These are phyloP conservation scores for Lathyrus sativus DNA, from an alignment of 306 rosid genomes.

Conservation along the genomic window DNA sequence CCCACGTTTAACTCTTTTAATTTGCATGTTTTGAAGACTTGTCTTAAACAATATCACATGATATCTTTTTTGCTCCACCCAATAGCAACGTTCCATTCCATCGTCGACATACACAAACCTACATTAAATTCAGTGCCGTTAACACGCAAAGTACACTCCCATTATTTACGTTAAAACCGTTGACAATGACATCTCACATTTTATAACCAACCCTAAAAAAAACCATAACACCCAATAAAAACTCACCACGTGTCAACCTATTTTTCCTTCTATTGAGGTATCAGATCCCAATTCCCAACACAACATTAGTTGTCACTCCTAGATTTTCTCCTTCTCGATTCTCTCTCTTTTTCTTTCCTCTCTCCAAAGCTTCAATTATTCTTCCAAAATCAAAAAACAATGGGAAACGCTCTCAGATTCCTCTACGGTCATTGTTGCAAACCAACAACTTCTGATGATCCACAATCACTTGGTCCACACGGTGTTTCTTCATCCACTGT, in stretches of 20 bases:
- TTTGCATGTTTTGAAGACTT: too few relatives aligned
- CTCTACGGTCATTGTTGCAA: constrained; percentile 53
- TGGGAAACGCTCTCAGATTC: constrained; percentile 70
- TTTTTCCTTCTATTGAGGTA: background rate
- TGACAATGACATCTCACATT: constrained; percentile 14
- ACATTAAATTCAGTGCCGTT: background rate
- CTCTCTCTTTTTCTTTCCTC: background rate
- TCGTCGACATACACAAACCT: background rate
- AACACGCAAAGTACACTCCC: constrained; percentile 8
- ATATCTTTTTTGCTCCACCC: background rate
- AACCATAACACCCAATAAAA: background rate
- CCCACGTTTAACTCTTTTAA: too few relatives aligned
- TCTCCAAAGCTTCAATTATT: constrained; percentile 24
- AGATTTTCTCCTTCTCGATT: constrained; percentile 1
- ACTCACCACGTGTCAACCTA: constrained; percentile 9
- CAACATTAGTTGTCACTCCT: background rate
- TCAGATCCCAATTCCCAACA: constrained; percentile 22
- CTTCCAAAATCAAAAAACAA: constrained; percentile 19
- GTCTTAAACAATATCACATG: background rate
- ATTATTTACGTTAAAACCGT: constrained; percentile 33
- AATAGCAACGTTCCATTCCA: constrained; percentile 24
- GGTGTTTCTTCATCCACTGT: constrained; percentile 60
- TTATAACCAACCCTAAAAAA: background rate
- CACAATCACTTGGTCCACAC: constrained; percentile 53
- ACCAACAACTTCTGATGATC: constrained; percentile 53